Percentiles rank a stretch among this genome's conserved stretches.
Conservation (phyloP, 1,284 basidiomycete species). For the Microbotryum scabiosae region DNA sequence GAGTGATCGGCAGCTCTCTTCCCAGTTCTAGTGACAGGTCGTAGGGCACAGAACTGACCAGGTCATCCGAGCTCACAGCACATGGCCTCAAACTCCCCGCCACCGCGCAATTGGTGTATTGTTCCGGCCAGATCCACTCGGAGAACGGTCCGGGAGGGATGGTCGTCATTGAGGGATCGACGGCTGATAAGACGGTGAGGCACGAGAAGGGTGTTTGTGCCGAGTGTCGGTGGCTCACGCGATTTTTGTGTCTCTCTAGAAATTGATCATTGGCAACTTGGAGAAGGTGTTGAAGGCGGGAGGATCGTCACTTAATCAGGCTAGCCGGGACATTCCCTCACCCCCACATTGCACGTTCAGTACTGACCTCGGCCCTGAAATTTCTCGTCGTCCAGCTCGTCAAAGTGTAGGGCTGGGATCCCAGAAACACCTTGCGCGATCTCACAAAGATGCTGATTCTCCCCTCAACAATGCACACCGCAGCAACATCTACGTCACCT, state of each 20-base stretch:
- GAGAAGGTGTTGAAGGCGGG: conserved; percentile 1
- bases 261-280: not conserved
- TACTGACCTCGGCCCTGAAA: too few species aligned
- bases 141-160: not conserved
- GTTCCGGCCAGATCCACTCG: not conserved
- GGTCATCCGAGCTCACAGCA: not conserved
- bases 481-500: conserved; percentile 2
- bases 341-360: too few species aligned
- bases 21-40: not conserved
- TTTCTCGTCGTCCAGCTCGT: too few species aligned
- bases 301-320: not conserved
- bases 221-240: not conserved
- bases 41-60: not conserved
- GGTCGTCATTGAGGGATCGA: not conserved
- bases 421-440: not conserved
- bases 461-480: not conserved
- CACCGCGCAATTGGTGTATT: not conserved
- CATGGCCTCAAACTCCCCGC: not conserved
- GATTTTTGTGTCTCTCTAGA: not conserved
- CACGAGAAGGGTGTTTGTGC: not conserved
- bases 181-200: conserved; percentile 1
- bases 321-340: not conserved
- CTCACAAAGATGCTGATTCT: not conserved
- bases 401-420: not conserved
- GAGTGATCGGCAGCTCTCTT: not conserved